Base-by-base conservation (phyloP, 1,139 yeast species). In the Diutina sp. region DNA sequence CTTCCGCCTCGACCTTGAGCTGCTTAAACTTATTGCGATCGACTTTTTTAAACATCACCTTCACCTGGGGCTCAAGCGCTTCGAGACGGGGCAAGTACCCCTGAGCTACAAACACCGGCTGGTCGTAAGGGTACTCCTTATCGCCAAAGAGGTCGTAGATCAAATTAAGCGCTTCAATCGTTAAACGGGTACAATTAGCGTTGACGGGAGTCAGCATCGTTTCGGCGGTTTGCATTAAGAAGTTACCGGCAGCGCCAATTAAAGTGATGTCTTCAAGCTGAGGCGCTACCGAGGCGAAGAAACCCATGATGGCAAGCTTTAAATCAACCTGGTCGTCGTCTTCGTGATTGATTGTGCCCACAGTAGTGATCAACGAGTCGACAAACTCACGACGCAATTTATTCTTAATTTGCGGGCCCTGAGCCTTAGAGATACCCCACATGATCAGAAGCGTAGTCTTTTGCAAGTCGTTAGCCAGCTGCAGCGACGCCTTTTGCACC, bases 91-190 rank as follows among this genome's bases (percentile, higher is more conserved):
- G 59, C 45, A 80, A 65, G 63, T 83, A 80, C n/a, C 76, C 74
- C 21, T 78, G 78, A 16, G 74, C 66, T 50, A 87, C 89, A 67
- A 85, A 90, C 1, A 89, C 79, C 14, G 82, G 82, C 45, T 67
- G 68, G 67, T 90, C 96, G 65, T 89, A 91, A 16, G 74, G 76
- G 63, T 74, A 86, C 41, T 72, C 76, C 30, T 74, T 75, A 69
- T 93, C 98, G n/a, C 87, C 89, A 68, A 87, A 93, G 7, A 90
- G 74, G 60, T 90, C 97, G 68, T 83, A 90, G 9, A 90, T 64
- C 8, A 80, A 72, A 63, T 89, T 85, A 41, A 88, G 68, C 28
- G 84, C 71, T 58, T 87, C 93, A 56, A 84, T 69, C 6, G 83
- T 73, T 7, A 84, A 68, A 58, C 72, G 78, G 18, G 65, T 61